phyloP scores from a whole-genome alignment of 768 basidiomycete species.

The Cystofilobasidium bisporidii region DNA sequence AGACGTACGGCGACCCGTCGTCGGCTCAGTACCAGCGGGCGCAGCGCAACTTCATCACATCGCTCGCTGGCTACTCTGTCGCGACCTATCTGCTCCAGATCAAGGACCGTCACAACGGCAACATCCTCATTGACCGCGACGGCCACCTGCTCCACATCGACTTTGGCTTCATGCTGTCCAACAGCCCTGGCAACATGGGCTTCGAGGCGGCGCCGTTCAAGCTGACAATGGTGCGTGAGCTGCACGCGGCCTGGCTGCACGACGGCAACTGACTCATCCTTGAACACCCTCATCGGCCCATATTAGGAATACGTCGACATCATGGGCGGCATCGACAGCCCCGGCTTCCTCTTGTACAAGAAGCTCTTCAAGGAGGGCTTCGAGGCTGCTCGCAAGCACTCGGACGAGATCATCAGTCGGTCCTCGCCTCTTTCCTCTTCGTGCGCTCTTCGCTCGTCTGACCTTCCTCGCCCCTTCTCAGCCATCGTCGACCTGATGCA shows the following conservation, averaged over 20 bases:
- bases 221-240: constrained; percentile 50
- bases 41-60: constrained; percentile 87
- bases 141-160: constrained; percentile 85
- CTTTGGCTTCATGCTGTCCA: constrained; percentile 95
- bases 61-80: constrained; percentile 85
- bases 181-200: constrained; percentile 92
- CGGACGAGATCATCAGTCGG: constrained; percentile 86
- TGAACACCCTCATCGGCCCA: too few species aligned
- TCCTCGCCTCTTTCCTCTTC: constrained; percentile 28
- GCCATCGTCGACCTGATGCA: constrained; percentile 95
- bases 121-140: constrained; percentile 88
- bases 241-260: too few species aligned
- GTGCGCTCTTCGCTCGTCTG: constrained; percentile 32
- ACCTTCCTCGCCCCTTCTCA: constrained; percentile 31
- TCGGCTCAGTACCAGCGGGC: constrained; percentile 81
- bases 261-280: too few species aligned
- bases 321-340: constrained; percentile 69
- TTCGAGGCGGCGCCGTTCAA: constrained; percentile 99
- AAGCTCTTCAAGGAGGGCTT: constrained; percentile 85
- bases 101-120: constrained; percentile 97
- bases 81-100: constrained; percentile 95
- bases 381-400: constrained; percentile 86
- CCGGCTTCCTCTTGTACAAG: constrained; percentile 73
- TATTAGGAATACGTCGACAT: constrained; percentile 80
- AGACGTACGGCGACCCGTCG: constrained; percentile 84